phyloP scores from a whole-genome alignment of 2,329 filamentous ascomycete genomes.

The Aspergillus uvarum region DNA sequence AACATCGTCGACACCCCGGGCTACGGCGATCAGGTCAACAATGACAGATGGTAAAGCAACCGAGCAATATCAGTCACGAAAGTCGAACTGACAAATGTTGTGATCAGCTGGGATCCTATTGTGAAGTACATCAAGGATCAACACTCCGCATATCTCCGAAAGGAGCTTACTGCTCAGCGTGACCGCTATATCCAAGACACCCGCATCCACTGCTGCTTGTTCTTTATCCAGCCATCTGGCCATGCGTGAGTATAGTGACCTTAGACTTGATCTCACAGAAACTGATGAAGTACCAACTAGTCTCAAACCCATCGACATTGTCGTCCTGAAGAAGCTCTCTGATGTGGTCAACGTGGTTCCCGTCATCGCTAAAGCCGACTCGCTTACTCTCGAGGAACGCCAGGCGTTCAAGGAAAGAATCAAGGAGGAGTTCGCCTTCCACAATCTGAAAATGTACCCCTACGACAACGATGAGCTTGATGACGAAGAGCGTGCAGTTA shows the following conservation, averaged over 20 bases:
- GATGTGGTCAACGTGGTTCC: constrained; percentile 99
- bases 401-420: constrained; percentile 97
- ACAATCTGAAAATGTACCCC: constrained; percentile 99
- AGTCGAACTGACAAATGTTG: constrained; percentile 21
- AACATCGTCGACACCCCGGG: constrained; percentile 99
- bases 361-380: constrained; percentile 97
- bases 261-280: not conserved
- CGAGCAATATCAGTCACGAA: not conserved
- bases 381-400: constrained; percentile 91
- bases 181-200: constrained; percentile 99
- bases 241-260: constrained; percentile 62
- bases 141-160: constrained; percentile 97
- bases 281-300: constrained; percentile 29
- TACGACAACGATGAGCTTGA: constrained; percentile 99
- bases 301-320: constrained; percentile 98
- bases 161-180: constrained; percentile 98
- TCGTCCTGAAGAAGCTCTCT: constrained; percentile 98
- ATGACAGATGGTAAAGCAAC: constrained; percentile 75
- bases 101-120: constrained; percentile 85
- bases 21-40: constrained; percentile 98
- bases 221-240: constrained; percentile 98
- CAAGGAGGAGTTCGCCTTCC: constrained; percentile 99
- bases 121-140: constrained; percentile 99
- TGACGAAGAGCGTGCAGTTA: constrained; percentile 89
- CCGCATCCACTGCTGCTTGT: constrained; percentile 97